Evolutionary conservation across 73 alveolate genomes (phyloP).

Genomic region (Paramecium octaurelia): DNA sequence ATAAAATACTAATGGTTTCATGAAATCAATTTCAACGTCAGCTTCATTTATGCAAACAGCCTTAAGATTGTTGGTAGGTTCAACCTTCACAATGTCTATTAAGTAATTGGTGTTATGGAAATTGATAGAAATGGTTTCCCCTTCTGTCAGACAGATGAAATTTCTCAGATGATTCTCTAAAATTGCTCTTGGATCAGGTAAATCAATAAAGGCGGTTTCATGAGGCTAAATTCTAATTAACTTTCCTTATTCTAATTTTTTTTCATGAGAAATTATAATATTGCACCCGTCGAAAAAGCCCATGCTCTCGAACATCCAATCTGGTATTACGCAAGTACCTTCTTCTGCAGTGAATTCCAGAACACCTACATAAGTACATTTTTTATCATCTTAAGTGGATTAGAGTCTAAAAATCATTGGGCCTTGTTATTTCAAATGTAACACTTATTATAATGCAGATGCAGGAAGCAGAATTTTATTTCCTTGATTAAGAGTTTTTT

Average conservation of each 20-base stretch:
- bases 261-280: constrained; percentile 71
- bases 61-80: constrained; percentile 69
- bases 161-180: constrained; percentile 88
- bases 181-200: constrained; percentile 93
- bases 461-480: constrained; percentile 52
- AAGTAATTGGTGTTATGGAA: constrained; percentile 74
- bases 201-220: constrained; percentile 89
- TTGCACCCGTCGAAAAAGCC: constrained; percentile 76
- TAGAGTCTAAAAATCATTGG: constrained; percentile 52
- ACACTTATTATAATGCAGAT: constrained; percentile 28
- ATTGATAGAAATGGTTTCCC: constrained; percentile 89
- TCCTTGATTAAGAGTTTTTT: constrained; percentile 43
- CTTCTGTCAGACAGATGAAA: constrained; percentile 88
- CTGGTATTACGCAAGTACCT: constrained; percentile 83
- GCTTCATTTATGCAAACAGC: constrained; percentile 92
- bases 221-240: constrained; percentile 90
- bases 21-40: constrained; percentile 91
- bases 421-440: neutral
- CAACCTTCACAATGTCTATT: constrained; percentile 87
- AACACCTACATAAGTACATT: constrained; percentile 90
- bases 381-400: neutral
- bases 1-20: constrained; percentile 72
- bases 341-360: constrained; percentile 93
- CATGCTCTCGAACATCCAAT: constrained; percentile 90
- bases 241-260: constrained; percentile 75